Percentiles rank a stretch among this genome's conserved stretches.
Conservation (phyloP, 2,329 filamentous ascomycete genomes). For the Pezizomycotina sp. region DNA sequence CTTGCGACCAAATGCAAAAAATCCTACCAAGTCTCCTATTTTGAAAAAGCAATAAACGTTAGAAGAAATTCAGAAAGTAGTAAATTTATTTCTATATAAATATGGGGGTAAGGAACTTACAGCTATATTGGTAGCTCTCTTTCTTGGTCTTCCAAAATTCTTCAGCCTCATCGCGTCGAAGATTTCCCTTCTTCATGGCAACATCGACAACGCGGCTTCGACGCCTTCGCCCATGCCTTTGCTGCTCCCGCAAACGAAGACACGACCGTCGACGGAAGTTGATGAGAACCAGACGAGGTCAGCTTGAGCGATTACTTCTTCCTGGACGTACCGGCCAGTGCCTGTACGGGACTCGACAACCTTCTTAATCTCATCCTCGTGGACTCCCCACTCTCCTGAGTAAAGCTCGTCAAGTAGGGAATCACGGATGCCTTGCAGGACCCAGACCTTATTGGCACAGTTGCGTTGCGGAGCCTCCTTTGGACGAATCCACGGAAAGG, state of each 20-base stretch:
- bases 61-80: no score
- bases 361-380: constrained; percentile 71
- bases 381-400: constrained; percentile 85
- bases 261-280: constrained; percentile 84
- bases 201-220: constrained; percentile 74
- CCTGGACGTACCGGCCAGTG: constrained; percentile 83
- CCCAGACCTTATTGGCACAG: constrained; percentile 92
- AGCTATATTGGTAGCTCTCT: constrained; percentile 83
- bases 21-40: no score
- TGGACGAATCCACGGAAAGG: constrained; percentile 97
- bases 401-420: constrained; percentile 91
- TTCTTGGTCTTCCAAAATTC: constrained; percentile 87
- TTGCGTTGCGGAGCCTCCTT: constrained; percentile 85
- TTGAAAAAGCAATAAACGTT: no score
- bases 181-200: constrained; percentile 78
- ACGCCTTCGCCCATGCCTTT: constrained; percentile 98
- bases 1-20: no score
- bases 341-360: constrained; percentile 61
- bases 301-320: constrained; percentile 77
- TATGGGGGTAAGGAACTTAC: no score
- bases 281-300: constrained; percentile 98
- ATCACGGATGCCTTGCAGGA: constrained; percentile 86
- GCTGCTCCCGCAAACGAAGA: constrained; percentile 90
- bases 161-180: constrained; percentile 64
- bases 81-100: no score